Evolutionary conservation across 306 rosid genomes (phyloP), one percentile per base, ranked within the genome.

Genomic region (Trifolium repens): DNA sequence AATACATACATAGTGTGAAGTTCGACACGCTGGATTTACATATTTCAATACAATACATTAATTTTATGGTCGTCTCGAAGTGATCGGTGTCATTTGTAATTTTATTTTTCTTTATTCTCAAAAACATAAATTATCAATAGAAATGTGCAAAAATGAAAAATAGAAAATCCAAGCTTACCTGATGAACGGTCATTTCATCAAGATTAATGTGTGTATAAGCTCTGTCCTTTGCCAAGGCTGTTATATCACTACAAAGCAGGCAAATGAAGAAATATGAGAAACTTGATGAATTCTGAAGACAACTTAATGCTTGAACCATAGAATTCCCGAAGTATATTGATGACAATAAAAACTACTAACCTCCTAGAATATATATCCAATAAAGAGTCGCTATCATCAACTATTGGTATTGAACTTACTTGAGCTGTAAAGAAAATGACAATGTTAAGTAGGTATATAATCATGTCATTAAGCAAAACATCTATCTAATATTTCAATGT

Each of bases 161-260:
- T 17, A 16, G 4, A 40, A 49, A 46, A 46, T 59, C 19, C 47
- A 68, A 19, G 66, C 70, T 78, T 82, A 88, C 99, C 96, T 90
- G 99, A 77, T 96, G 96, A 76, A 96, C 85, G 57, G 98, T 96
- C 91, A 96, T 90, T 78, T 90, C 99, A 71, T 96, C 97, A 47
- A 96, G 93, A 85, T 96, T 96, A 60, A 88, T 88, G 57, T 83
- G 96, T 52, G 97, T 86, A 79, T 96, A 96, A 60, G 92, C 92
- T 80, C 92, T 92, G 88, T 92, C 99, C 87, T 87, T 96, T 59
- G 99, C 99, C 90, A 96, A 89, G 70, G 99, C 97, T 67, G 98
- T 96, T 81, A 96, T 96, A 83, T 96, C 99, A 84, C 99, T 96
- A 87, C 58, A 79, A 77, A 74, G 65, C 34, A 72, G 44, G 50